Evolutionary conservation across 495 filamentous ascomycete genomes (phyloP).

Genomic region (Aspergillus nidulans): DNA sequence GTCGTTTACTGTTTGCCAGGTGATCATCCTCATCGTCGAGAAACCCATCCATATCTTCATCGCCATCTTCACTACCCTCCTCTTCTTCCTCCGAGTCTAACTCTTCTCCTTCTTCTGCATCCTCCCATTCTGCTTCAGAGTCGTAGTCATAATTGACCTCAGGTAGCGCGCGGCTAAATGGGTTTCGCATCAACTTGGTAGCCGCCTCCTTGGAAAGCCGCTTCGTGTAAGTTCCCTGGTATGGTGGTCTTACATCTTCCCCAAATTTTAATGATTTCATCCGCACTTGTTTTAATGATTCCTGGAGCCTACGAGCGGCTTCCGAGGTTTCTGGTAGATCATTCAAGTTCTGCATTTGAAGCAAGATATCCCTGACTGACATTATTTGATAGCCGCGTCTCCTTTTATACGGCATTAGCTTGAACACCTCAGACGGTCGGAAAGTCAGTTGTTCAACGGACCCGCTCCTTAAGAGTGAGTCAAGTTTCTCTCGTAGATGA

Average conservation of each 20-base stretch:
- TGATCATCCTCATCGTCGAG: constrained; percentile 50
- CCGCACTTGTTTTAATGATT: constrained; percentile 58
- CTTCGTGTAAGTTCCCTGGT: constrained; percentile 77
- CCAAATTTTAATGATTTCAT: constrained; percentile 77
- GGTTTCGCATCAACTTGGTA: constrained; percentile 62
- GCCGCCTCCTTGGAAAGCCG: constrained; percentile 44
- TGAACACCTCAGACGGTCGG: constrained; percentile 54
- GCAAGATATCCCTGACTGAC: constrained; percentile 66
- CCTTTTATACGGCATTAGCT: constrained; percentile 49
- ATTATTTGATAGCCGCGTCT: constrained; percentile 48
- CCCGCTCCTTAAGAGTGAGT: constrained; percentile 34
- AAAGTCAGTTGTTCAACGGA: constrained; percentile 32
- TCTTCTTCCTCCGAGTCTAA: constrained; percentile 77
- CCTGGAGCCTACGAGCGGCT: constrained; percentile 29
- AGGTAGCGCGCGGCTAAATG: constrained; percentile 57
- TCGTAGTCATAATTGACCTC: constrained; percentile 91
- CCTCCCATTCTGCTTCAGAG: constrained; percentile 93
- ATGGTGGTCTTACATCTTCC: constrained; percentile 88
- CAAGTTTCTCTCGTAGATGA: constrained; percentile 43
- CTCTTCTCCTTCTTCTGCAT: constrained; percentile 75
- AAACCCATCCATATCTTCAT: constrained; percentile 53
- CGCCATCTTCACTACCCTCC: constrained; percentile 47
- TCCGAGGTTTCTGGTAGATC: constrained; percentile 17
- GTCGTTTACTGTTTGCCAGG: constrained; percentile 36
- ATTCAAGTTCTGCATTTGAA: constrained; percentile 39